Conservation (phyloP, 2,329 filamentous ascomycete species). For the Endocalyx cinctus region DNA sequence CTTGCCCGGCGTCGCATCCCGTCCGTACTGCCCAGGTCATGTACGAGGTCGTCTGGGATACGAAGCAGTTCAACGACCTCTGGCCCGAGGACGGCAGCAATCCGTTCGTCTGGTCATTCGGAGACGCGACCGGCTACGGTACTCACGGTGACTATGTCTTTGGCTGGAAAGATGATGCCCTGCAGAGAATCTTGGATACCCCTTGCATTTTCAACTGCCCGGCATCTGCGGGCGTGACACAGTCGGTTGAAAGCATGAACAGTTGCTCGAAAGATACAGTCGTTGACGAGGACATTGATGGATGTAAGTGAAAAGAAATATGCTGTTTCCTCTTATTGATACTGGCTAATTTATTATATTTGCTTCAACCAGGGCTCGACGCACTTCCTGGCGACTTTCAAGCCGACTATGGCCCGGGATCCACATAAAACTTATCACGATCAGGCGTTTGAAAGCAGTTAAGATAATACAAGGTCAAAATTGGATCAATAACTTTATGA, state of each 20-base stretch:
- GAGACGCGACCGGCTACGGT: conserved; percentile 28
- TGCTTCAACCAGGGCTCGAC: background rate
- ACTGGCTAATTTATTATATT: background rate
- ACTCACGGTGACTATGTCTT: conserved; percentile 35
- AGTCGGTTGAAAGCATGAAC: conserved; percentile 27
- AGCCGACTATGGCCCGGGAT: background rate
- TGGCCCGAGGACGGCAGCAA: conserved; percentile 33
- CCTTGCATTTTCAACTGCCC: conserved; percentile 29
- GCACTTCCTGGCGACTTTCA: background rate
- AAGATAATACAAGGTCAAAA: too few species aligned
- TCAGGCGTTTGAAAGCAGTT: too few species aligned
- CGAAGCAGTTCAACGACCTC: conserved; percentile 29
- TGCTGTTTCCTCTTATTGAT: background rate
- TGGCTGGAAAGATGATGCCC: conserved; percentile 35
- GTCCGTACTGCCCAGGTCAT: conserved; percentile 36
- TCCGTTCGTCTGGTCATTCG: conserved; percentile 29
- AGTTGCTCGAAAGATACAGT: conserved; percentile 25
- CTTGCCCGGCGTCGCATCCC: conserved; percentile 33
- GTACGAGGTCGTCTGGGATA: conserved; percentile 35
- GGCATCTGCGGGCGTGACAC: conserved; percentile 21
- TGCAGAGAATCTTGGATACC: conserved; percentile 29
- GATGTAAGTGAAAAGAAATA: conserved; percentile 23
- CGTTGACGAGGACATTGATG: conserved; percentile 27
- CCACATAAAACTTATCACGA: too few species aligned
- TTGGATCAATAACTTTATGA: too few species aligned